Conservation (phyloP, 176 grass and related monocot genomes). For the Musa acuminata region DNA sequence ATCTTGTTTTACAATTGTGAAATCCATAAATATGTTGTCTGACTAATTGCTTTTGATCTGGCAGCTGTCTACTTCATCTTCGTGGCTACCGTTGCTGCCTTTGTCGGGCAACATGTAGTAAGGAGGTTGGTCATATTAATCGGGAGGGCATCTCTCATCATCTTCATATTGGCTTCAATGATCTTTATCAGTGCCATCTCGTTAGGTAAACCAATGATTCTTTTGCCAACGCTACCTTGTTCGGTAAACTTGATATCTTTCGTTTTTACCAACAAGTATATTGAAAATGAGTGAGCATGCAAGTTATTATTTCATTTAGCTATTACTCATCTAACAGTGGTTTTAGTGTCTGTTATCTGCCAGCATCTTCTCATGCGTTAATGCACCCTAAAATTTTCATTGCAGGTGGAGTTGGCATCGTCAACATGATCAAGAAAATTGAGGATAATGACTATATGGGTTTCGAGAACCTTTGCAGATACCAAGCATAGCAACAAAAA, state of each 20-base stretch:
- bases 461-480: slow-evolving; percentile 79
- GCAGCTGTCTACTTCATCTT: slow-evolving; percentile 49
- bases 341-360: neutral
- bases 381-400: neutral
- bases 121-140: slow-evolving; percentile 67
- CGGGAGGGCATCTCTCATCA: slow-evolving; percentile 87
- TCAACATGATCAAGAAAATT: slow-evolving; percentile 66
- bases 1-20: neutral
- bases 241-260: too few relatives aligned
- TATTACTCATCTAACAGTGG: neutral
- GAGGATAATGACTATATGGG: slow-evolving; percentile 67
- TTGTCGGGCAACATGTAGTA: slow-evolving; percentile 62
- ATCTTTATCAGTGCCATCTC: slow-evolving; percentile 81
- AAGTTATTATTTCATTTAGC: too few relatives aligned
- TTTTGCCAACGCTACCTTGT: too few relatives aligned
- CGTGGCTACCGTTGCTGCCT: slow-evolving; percentile 62
- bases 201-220: slow-evolving; percentile 26
- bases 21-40: neutral
- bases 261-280: too few relatives aligned
- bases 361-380: neutral
- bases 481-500: slow-evolving; percentile 19
- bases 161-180: slow-evolving; percentile 82
- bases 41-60: slow-evolving; percentile 3
- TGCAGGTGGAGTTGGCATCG: slow-evolving; percentile 71
- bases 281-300: too few relatives aligned